Evolutionary conservation across 805 yeast genomes (phyloP).

Genomic region (Wickerhamomyces bovis): DNA sequence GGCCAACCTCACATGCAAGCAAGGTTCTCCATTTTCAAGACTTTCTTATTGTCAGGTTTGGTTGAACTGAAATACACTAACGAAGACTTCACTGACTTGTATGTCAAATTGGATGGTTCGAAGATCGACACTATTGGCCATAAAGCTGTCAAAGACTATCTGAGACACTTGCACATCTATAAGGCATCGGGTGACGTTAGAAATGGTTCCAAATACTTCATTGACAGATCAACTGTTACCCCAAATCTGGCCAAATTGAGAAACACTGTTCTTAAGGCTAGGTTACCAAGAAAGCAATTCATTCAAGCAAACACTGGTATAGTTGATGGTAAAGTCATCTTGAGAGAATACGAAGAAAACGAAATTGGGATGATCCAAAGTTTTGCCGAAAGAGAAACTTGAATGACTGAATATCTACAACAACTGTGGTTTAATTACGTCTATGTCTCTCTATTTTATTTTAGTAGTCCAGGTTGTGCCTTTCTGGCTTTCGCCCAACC

Average conservation of each 20-base stretch:
- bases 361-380: slow-evolving; percentile 75
- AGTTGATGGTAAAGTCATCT: slow-evolving; percentile 34
- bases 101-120: slow-evolving; percentile 49
- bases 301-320: slow-evolving; percentile 73
- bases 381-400: slow-evolving; percentile 52
- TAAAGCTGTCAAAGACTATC: slow-evolving; percentile 63
- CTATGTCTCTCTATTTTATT: not conserved
- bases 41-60: slow-evolving; percentile 60
- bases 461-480: slow-evolving; percentile 2
- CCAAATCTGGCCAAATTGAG: slow-evolving; percentile 59
- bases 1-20: slow-evolving; percentile 97
- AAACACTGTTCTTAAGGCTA: slow-evolving; percentile 60
- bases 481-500: not conserved
- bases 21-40: slow-evolving; percentile 76
- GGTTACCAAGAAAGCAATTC: slow-evolving; percentile 78
- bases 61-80: slow-evolving; percentile 46
- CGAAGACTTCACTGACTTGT: slow-evolving; percentile 50
- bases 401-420: not conserved
- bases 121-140: slow-evolving; percentile 69
- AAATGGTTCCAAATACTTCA: slow-evolving; percentile 58
- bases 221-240: slow-evolving; percentile 62
- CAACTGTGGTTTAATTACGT: not conserved
- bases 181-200: slow-evolving; percentile 72
- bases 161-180: slow-evolving; percentile 67
- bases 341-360: slow-evolving; percentile 71